phyloP scores from a whole-genome alignment of 768 basidiomycete genomes.

The Ramaria sp. region DNA sequence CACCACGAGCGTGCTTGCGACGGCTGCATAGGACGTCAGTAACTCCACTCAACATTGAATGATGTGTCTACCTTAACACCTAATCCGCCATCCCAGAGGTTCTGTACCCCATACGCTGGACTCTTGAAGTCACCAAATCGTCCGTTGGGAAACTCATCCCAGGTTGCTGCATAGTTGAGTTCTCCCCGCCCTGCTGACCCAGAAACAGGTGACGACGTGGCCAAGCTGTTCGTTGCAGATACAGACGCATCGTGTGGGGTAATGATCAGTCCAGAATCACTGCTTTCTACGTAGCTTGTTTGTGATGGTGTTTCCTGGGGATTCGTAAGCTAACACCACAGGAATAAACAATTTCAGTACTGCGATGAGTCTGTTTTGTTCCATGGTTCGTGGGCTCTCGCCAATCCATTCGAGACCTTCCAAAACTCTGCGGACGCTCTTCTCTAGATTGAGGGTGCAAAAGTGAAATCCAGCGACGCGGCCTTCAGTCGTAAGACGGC shows the following conservation, averaged over 20 bases:
- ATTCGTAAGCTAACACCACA: neutral
- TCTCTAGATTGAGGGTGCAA: conserved; percentile 95
- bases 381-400: conserved; percentile 23
- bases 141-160: conserved; percentile 98
- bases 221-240: conserved; percentile 47
- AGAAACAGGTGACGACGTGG: conserved; percentile 32
- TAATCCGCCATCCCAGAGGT: conserved; percentile 60
- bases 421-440: conserved; percentile 80
- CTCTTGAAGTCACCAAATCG: conserved; percentile 97
- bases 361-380: conserved; percentile 54
- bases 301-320: conserved; percentile 27
- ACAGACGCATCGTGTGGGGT: conserved; percentile 57
- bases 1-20: conserved; percentile 57
- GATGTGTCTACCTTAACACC: conserved; percentile 38
- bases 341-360: conserved; percentile 25
- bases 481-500: conserved; percentile 41
- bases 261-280: conserved; percentile 36
- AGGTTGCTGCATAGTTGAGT: conserved; percentile 63
- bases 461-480: conserved; percentile 75
- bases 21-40: conserved; percentile 30
- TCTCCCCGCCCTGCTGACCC: conserved; percentile 61
- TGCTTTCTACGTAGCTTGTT: conserved; percentile 10
- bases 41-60: neutral
- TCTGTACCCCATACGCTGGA: conserved; percentile 84
- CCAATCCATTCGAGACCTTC: conserved; percentile 68